Evolutionary conservation across 371 early-diverging fungal genomes (phyloP), one percentile per base, ranked within the genome.

Genomic region (Haplosporangium sp.): DNA sequence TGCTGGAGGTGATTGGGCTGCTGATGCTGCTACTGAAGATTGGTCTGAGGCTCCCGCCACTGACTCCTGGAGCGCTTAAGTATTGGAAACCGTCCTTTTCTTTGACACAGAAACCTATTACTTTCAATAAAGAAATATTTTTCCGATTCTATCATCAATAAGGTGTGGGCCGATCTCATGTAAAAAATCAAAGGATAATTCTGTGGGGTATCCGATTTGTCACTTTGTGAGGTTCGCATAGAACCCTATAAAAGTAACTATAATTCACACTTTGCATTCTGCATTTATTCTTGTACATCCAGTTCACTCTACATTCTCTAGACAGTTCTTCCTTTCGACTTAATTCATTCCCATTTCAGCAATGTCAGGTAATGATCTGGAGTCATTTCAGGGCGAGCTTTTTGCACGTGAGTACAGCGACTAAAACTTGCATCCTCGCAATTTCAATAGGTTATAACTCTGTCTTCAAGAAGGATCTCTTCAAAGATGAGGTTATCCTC

Each of bases 1-100:
- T 69, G 61, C 83, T 47, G 66, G 74, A 34, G 87, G 81, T 63
- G 91, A 89, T 73, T 89, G 89, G 89, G 85, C 86, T 68, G 86
- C 83, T 62, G 82, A 76, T 15, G 78, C 87, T 42, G 76, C 86
- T 67, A 81, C 87, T 67, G 87, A 85, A 67, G 90, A 91, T 83
- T 89, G 90, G 88, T 85, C 85, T 42, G 87, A 86, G 64, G 83
- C 84, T 34, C 35, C 71, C 63, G 83, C 84, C 74, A 77, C 76
- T 61, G 84, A 85, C 62, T 78, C 84, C 66, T 87, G 88, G 88
- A 72, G 65, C 69, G 83, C 85, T 63, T 86, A 88, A 86, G 45
- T 63, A 37, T 11, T 40, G 9, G 19, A 60, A 3, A 19, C 10
- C 39, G 10, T 47, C 27, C 47, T 45, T 44, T 52, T 50, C 39